Evolutionary conservation across 2,329 filamentous ascomycete species (phyloP), one percentile per base, ranked within the genome.

Genomic region (Monosporascus sp.): DNA sequence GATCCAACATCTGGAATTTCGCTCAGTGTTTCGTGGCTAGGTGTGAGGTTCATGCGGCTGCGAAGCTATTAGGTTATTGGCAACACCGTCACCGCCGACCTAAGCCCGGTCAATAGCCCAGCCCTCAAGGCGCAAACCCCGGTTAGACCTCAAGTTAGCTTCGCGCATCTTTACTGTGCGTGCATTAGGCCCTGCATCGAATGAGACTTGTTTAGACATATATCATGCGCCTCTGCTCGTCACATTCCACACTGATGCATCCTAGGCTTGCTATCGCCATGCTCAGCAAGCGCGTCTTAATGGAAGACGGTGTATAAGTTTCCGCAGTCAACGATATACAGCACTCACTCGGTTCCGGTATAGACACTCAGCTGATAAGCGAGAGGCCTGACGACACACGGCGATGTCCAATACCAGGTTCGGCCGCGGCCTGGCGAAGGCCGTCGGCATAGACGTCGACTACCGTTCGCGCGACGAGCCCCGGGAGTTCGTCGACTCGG

Each of bases 391-490:
- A 38, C 14, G 14, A 26, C 17, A 17, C 9, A 37, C 8, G 47
- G 24, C 51, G 20, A 62, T 61, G 60, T 38, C 59, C 22, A 53
- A 44, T 26, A 59, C 48, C 55, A 62, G 61, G 41, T 26, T 60
- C 51, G 59, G 58, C 52, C 57, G 60, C 19, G 55, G 53, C 44
- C 51, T 65, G 24, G 66, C 65, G 48, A 66, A 62, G 58, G 61
- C 58, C 40, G 59, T 68, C 24, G 64, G 64, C 49, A 69, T 69
- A 56, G 64, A 69, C 38, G 50, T 64, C 46, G 64, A 66, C 53
- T 63, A 64, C 49, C 64, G 65, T 34, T 53, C 57, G 14, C 57
- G 58, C 26, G 48, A 59, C 22, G 64, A 67, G 54, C 66, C 66
- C 1, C 56, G 51, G 19, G 60, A 63, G 20, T 55, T 61, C 37